phyloP scores from a whole-genome alignment of 2,329 filamentous ascomycete genomes.

The Leptographium wingfieldii region DNA sequence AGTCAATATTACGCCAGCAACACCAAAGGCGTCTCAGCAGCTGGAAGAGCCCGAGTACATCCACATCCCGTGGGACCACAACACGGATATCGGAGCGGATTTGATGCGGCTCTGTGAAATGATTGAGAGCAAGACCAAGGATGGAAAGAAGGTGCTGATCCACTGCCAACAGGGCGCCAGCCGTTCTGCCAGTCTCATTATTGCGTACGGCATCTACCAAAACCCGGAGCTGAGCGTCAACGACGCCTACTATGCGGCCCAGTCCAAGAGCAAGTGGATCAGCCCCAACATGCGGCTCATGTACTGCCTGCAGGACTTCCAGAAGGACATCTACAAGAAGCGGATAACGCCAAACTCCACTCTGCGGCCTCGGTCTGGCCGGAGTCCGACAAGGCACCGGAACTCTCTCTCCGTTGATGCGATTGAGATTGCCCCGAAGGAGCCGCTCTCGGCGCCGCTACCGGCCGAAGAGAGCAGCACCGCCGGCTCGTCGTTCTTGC shows the following conservation, averaged over 20 bases:
- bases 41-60: slow-evolving; percentile 62
- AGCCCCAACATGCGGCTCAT: slow-evolving; percentile 87
- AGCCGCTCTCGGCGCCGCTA: slow-evolving; percentile 49
- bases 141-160: slow-evolving; percentile 67
- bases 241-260: slow-evolving; percentile 70
- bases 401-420: slow-evolving; percentile 47
- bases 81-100: slow-evolving; percentile 72
- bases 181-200: slow-evolving; percentile 73
- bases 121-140: slow-evolving; percentile 58
- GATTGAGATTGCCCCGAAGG: slow-evolving; percentile 37
- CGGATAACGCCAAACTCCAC: slow-evolving; percentile 31
- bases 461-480: slow-evolving; percentile 36
- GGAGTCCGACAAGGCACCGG: slow-evolving; percentile 48
- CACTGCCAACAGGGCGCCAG: slow-evolving; percentile 83
- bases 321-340: slow-evolving; percentile 46
- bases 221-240: slow-evolving; percentile 67
- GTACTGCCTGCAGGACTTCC: slow-evolving; percentile 78
- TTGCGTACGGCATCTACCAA: slow-evolving; percentile 72
- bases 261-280: slow-evolving; percentile 75
- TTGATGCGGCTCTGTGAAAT: slow-evolving; percentile 62
- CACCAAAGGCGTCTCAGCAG: slow-evolving; percentile 36
- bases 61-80: slow-evolving; percentile 80
- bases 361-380: slow-evolving; percentile 34
- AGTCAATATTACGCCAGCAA: slow-evolving; percentile 36
- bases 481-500: slow-evolving; percentile 15